Percentiles rank a stretch among this genome's conserved stretches.
These are phyloP conservation scores for Thermochaetoides thermophila DNA, from an alignment of 495 filamentous ascomycete genomes.

Conservation along the genomic window DNA sequence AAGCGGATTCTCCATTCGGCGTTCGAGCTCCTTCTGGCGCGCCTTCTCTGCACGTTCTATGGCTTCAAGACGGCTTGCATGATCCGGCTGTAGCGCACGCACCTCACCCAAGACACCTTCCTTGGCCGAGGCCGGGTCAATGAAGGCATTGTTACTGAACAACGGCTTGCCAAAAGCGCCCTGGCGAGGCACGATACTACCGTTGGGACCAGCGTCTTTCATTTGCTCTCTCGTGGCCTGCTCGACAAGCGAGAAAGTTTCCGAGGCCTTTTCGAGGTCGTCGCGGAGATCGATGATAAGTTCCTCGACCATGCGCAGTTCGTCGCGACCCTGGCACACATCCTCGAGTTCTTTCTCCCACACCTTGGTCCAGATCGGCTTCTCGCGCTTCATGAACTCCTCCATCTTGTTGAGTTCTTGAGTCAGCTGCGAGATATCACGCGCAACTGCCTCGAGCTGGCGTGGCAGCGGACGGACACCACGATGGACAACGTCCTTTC, in stretches of 20 bases:
- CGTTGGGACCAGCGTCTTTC: constrained; percentile 41
- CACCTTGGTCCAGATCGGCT: constrained; percentile 93
- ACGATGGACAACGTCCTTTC: constrained; percentile 88
- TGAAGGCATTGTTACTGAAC: constrained; percentile 37
- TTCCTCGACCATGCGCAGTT: constrained; percentile 88
- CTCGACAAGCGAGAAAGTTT: constrained; percentile 89
- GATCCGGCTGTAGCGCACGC: constrained; percentile 84
- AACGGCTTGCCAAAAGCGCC: constrained; percentile 44
- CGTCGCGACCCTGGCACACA: constrained; percentile 87
- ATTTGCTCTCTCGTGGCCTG: constrained; percentile 93
- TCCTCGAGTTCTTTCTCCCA: constrained; percentile 93
- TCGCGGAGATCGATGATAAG: constrained; percentile 82
- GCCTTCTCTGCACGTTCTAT: constrained; percentile 90
- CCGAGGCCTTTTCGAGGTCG: constrained; percentile 82
- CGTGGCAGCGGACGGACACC: constrained; percentile 87
- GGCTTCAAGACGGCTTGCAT: constrained; percentile 80
- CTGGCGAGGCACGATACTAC: constrained; percentile 19
- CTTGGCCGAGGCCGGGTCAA: constrained; percentile 70
- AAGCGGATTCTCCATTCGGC: constrained; percentile 59
- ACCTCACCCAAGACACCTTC: constrained; percentile 88
- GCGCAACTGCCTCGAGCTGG: constrained; percentile 73
- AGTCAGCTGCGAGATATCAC: constrained; percentile 67
- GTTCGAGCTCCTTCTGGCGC: constrained; percentile 74
- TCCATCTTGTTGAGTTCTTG: constrained; percentile 91
- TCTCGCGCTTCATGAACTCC: constrained; percentile 79